Base-by-base conservation (phyloP, 129 eudicot species). In the Tagetes patula region DNA sequence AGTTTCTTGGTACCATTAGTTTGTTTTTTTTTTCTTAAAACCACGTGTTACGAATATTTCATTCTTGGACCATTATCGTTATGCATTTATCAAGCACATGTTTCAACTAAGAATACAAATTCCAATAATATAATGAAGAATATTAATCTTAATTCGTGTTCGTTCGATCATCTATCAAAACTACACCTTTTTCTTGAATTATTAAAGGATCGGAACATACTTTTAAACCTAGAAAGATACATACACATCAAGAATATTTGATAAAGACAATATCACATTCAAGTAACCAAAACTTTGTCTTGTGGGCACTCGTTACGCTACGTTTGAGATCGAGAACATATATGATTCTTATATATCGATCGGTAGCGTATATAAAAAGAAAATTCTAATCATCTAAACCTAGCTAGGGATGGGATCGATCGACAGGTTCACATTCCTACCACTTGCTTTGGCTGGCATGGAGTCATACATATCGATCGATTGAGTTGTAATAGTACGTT, bases 111-210 rank as follows among this genome's bases (percentile, higher is more conserved):
- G 56, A 56, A 70, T 41, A 63, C 50, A 43, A 3, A 72, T 71
- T 54, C 77, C 67, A 47, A 47, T 40, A 70, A 70, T 34, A 72
- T 11, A 49, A 64, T 54, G 77, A 64, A 50, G 82, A 71, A 71
- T 72, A 78, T 63, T 12, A 37, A 63, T 78, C 82, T 43, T 52
- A 71, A 77, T 71, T 49, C 8, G 27, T 20, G 27, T 20, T 9
- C 32, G 27, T 34, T 45, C 41, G 8, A 61, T 61, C 73, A 53
- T 63, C 4, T 34, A 78, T 72, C 77, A 54, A 74, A 71, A 43
- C 68, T 1, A 45, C 68, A 40, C 56, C 72, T 65, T 78, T 64
- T 78, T 42, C 56, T 42, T 77, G 81, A 59, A 69, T 77, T 77
- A 77, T 77, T 77, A 61, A 77, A 77, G 76, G 48, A 27, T 8